Evolutionary conservation across 768 basidiomycete genomes (phyloP).

Genomic region (Mycena epipterygia): DNA sequence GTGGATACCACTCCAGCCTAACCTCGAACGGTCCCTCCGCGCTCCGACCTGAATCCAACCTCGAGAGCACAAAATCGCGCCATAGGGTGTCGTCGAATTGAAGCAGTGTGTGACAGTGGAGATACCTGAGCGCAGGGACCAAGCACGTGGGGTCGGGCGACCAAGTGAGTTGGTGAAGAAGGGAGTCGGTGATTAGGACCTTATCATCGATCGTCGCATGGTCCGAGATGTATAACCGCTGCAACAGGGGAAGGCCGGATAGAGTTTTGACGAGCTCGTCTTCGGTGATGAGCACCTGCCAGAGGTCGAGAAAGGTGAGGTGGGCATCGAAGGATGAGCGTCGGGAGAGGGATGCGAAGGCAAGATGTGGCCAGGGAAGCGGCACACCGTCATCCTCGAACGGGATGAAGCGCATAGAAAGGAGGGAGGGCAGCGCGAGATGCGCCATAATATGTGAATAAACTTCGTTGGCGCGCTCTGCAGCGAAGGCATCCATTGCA

Average conservation of each 20-base stretch:
- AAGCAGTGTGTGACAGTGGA: neutral
- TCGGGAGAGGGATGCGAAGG: constrained; percentile 3
- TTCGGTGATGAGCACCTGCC: constrained; percentile 2
- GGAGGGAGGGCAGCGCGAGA: neutral
- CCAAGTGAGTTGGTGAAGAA: constrained; percentile 16
- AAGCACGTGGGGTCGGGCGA: constrained; percentile 8
- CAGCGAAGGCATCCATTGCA: neutral
- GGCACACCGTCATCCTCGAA: neutral
- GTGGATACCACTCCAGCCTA: neutral
- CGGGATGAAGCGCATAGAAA: neutral
- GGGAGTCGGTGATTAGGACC: constrained; percentile 9
- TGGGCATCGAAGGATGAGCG: constrained; percentile 6
- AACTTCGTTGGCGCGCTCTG: neutral
- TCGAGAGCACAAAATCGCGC: constrained; percentile 17
- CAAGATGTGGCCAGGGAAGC: constrained; percentile 4
- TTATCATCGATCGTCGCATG: neutral
- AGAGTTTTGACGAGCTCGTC: constrained; percentile 13
- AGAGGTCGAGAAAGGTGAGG: neutral
- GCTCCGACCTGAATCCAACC: constrained; percentile 10
- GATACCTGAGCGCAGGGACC: constrained; percentile 9
- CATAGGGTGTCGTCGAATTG: constrained; percentile 16
- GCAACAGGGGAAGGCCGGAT: neutral
- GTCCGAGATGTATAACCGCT: neutral
- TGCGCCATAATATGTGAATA: neutral
- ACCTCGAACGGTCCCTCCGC: constrained; percentile 6